Percentiles rank a stretch among this genome's conserved stretches.
These are phyloP conservation scores for Przewalskia tangutica DNA, from an alignment of 257 asterid genomes.

Conservation along the genomic window DNA sequence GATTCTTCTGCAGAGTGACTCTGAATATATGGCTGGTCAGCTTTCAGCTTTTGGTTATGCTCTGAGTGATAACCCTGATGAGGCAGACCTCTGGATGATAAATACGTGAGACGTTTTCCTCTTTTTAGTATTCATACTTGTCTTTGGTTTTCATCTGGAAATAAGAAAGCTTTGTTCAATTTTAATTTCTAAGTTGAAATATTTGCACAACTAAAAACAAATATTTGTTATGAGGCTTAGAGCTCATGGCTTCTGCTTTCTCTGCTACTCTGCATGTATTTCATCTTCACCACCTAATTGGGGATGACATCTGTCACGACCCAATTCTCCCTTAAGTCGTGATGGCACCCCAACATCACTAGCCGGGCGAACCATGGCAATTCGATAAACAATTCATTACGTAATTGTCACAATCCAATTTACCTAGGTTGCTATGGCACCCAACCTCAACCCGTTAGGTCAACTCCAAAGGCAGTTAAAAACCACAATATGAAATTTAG, in stretches of 20 bases:
- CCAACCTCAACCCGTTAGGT: background rate
- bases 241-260: background rate
- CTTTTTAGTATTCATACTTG: background rate
- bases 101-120: constrained; percentile 61
- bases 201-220: background rate
- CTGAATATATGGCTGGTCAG: constrained; percentile 98
- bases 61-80: constrained; percentile 73
- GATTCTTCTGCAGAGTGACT: constrained; percentile 61
- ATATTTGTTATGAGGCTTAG: background rate
- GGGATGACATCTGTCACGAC: background rate
- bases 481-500: background rate
- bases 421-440: background rate
- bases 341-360: background rate
- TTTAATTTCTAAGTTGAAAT: background rate
- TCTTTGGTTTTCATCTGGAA: background rate
- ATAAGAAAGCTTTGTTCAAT: background rate
- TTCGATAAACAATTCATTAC: background rate
- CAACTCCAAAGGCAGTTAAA: background rate
- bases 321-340: background rate
- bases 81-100: constrained; percentile 92
- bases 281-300: background rate
- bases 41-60: constrained; percentile 94
- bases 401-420: background rate
- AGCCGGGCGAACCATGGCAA: background rate
- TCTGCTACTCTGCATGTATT: background rate